Conservation (phyloP, 176 grass and related monocot species). For the Oropetium thomaeum region DNA sequence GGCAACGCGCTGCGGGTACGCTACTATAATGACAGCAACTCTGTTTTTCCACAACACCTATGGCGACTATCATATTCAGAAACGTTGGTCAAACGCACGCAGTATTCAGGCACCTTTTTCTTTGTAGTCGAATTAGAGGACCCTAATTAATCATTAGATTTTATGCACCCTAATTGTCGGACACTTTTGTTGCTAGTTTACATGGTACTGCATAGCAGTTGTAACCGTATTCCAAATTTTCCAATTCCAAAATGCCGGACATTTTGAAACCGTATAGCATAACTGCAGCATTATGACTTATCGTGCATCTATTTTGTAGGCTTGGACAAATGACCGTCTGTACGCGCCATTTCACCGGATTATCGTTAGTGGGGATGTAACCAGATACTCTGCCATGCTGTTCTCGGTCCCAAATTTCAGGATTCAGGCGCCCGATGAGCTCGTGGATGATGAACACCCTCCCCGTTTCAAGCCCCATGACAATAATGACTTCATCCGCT, state of each 20-base stretch:
- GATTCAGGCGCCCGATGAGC: slow-evolving; percentile 39
- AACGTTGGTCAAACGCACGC: not conserved
- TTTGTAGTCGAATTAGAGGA: no score
- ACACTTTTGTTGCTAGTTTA: no score
- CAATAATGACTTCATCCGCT: slow-evolving; percentile 35
- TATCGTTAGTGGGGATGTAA: slow-evolving; percentile 28
- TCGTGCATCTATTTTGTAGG: slow-evolving; percentile 37
- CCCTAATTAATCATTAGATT: no score
- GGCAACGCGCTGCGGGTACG: slow-evolving; percentile 66
- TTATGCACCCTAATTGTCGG: no score
- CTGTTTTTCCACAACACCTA: not conserved
- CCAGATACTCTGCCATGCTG: slow-evolving; percentile 60
- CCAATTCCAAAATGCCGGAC: not conserved
- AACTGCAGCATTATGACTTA: not conserved
- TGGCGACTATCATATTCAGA: not conserved
- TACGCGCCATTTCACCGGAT: slow-evolving; percentile 54
- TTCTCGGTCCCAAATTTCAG: slow-evolving; percentile 43
- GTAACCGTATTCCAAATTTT: not conserved
- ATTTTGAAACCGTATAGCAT: not conserved
- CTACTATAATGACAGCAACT: not conserved
- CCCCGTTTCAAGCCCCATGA: slow-evolving; percentile 44
- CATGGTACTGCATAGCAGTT: not conserved
- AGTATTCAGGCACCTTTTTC: no score
- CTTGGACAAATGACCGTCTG: slow-evolving; percentile 62
- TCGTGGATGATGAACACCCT: slow-evolving; percentile 58